Evolutionary conservation across 1,284 basidiomycete species (phyloP).

Genomic region (Melampsora americana): DNA sequence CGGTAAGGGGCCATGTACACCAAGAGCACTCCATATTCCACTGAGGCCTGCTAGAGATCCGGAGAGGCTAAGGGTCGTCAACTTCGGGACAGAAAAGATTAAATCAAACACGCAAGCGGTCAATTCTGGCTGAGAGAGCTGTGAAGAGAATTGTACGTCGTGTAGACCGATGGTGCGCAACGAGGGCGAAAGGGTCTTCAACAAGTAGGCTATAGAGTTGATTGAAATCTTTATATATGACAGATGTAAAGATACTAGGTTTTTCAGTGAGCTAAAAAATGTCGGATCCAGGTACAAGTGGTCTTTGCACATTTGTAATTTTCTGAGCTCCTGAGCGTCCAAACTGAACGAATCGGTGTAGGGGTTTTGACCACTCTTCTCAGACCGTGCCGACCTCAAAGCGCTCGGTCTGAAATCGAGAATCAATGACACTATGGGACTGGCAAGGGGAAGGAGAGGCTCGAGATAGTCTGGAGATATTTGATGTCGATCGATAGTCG

Average conservation of each 20-base stretch:
- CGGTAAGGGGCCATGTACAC: neutral
- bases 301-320: constrained; percentile 15
- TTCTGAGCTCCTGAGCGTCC: neutral
- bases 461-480: neutral
- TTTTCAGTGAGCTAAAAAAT: constrained; percentile 3
- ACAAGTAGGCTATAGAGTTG: neutral
- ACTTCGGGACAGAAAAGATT: constrained; percentile 10
- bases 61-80: neutral
- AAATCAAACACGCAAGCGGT: neutral
- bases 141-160: neutral
- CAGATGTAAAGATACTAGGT: constrained; percentile 4
- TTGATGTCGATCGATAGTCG: neutral
- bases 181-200: neutral
- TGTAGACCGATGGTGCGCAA: constrained; percentile 13
- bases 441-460: constrained; percentile 1
- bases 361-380: neutral
- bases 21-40: neutral
- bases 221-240: constrained; percentile 10
- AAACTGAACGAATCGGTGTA: neutral
- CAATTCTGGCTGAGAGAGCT: neutral
- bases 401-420: constrained; percentile 3
- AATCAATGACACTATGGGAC: constrained; percentile 8
- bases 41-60: constrained; percentile 4
- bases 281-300: constrained; percentile 17
- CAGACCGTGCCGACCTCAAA: neutral